These are phyloP conservation scores for Ophiocordyceps sinensis DNA, from an alignment of 2,329 filamentous ascomycete genomes.

Conservation along the genomic window DNA sequence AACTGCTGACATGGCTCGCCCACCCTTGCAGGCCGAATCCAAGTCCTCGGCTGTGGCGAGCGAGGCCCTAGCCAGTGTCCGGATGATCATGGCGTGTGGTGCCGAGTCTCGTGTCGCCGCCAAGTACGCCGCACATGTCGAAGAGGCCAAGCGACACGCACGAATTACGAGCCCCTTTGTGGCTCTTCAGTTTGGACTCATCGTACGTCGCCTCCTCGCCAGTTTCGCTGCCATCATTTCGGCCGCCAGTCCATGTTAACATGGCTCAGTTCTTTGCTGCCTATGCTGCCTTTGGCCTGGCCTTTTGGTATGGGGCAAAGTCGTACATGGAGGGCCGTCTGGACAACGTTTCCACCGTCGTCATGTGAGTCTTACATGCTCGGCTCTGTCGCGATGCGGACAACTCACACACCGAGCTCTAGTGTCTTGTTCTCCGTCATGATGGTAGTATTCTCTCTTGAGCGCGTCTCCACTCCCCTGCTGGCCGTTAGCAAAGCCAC, in stretches of 20 bases:
- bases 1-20: background rate
- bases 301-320: slow-evolving; percentile 49
- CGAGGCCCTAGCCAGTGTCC: slow-evolving; percentile 43
- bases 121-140: slow-evolving; percentile 39
- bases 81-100: slow-evolving; percentile 49
- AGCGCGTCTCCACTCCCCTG: slow-evolving; percentile 41
- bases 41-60: slow-evolving; percentile 45
- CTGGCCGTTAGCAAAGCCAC: slow-evolving; percentile 43
- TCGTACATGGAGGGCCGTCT: slow-evolving; percentile 31
- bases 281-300: slow-evolving; percentile 37
- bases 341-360: slow-evolving; percentile 34
- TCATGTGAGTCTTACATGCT: slow-evolving; percentile 28
- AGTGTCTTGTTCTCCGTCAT: slow-evolving; percentile 43
- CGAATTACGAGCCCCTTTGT: slow-evolving; percentile 34
- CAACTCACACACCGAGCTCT: background rate
- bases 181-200: slow-evolving; percentile 35
- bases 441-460: slow-evolving; percentile 40
- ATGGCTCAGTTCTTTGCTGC: slow-evolving; percentile 33
- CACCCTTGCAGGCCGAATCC: slow-evolving; percentile 28
- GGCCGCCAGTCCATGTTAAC: slow-evolving; percentile 4
- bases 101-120: slow-evolving; percentile 39
- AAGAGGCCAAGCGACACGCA: slow-evolving; percentile 36
- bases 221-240: background rate
- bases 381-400: background rate
- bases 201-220: slow-evolving; percentile 17